phyloP scores from a whole-genome alignment of 148 eudicot species.

The Camellia sinensis region DNA sequence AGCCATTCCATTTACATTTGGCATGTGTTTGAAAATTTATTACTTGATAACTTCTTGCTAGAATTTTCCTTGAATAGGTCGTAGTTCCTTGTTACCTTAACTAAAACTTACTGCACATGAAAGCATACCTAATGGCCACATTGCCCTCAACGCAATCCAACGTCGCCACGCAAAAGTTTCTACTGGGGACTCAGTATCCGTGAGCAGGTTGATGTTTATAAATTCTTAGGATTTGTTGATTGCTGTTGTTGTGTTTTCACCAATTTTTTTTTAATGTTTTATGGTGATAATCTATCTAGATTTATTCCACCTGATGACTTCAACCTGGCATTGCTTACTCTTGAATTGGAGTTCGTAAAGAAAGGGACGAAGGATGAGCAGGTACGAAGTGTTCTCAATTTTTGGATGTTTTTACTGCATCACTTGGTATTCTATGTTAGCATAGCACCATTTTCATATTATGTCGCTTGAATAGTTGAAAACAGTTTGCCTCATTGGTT shows the following conservation, averaged over 20 bases:
- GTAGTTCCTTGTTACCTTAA: conserved; percentile 36
- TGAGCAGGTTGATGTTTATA: conserved; percentile 48
- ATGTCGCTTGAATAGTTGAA: background rate
- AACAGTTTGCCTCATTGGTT: background rate
- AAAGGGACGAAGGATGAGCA: conserved; percentile 72
- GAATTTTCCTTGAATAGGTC: conserved; percentile 7
- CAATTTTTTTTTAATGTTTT: conserved; percentile 13
- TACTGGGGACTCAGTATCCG: conserved; percentile 48
- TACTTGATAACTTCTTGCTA: background rate
- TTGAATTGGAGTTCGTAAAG: conserved; percentile 85
- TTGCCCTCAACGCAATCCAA: conserved; percentile 73
- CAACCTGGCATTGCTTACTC: conserved; percentile 70
- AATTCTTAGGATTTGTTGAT: background rate
- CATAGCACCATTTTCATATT: background rate
- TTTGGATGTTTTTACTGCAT: conserved; percentile 3
- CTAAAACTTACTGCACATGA: conserved; percentile 48
- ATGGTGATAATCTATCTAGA: conserved; percentile 27
- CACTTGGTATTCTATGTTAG: background rate
- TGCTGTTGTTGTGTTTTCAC: background rate
- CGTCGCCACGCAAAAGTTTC: conserved; percentile 66
- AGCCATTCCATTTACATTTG: background rate
- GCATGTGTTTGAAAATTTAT: background rate
- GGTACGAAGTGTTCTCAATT: conserved; percentile 27
- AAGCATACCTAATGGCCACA: conserved; percentile 47
- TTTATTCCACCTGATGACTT: conserved; percentile 75